Conservation (phyloP, 495 filamentous ascomycete species). For the Daldinia vernicosa region DNA sequence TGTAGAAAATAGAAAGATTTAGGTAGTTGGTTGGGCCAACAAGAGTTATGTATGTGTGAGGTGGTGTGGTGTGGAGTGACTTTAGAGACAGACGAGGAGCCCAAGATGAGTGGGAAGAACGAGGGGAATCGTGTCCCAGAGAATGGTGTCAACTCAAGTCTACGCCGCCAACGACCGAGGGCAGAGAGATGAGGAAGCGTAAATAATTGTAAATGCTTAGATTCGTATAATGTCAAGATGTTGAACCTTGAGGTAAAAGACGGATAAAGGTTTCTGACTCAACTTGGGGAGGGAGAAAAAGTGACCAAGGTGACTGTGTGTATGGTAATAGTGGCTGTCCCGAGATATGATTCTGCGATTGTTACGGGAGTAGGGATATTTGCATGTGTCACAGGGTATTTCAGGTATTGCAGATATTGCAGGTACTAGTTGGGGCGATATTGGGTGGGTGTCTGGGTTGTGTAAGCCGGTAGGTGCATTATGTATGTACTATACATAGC, state of each 20-base stretch:
- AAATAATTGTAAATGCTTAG: conserved; percentile 4
- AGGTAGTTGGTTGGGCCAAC: background rate
- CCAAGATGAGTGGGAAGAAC: conserved; percentile 14
- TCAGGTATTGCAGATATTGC: background rate
- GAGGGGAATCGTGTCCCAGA: conserved; percentile 25
- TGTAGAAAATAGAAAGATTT: background rate
- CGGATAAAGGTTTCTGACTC: background rate
- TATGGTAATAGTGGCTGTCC: too few relatives aligned
- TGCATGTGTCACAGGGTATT: background rate
- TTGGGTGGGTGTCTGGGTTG: background rate
- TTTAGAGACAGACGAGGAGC: background rate
- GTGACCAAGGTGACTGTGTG: conserved; percentile 1
- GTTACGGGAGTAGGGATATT: conserved; percentile 6
- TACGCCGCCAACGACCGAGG: background rate
- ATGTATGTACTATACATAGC: background rate
- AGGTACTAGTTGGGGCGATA: background rate
- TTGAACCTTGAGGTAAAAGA: conserved; percentile 16
- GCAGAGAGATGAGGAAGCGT: background rate
- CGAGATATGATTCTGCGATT: conserved; percentile 17
- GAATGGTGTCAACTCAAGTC: conserved; percentile 1
- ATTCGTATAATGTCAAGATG: conserved; percentile 11
- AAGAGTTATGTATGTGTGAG: background rate
- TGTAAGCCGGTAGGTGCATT: conserved; percentile 4
- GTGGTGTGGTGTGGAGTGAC: conserved; percentile 10
- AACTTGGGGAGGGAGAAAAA: conserved; percentile 6